A percentile compares a stretch with the other conserved stretches of the same genome.
These are phyloP conservation scores for Silene vulgaris DNA, from an alignment of 179 eudicot species.

Conservation along the genomic window DNA sequence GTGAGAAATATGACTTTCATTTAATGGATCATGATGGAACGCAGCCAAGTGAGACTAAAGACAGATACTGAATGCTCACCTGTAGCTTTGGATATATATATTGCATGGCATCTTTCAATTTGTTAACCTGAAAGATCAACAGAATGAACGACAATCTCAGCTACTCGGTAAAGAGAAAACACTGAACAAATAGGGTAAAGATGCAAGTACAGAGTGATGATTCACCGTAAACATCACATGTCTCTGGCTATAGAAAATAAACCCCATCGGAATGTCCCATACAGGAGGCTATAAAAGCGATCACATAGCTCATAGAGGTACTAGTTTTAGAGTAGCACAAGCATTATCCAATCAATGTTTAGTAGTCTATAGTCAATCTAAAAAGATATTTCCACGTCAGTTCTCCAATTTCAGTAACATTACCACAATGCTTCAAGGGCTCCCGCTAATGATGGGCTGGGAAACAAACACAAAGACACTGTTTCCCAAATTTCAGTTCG, in stretches of 20 bases:
- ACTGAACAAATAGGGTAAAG: background rate
- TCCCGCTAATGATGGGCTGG: no score
- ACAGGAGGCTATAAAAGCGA: background rate
- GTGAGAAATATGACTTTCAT: background rate
- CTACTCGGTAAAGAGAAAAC: background rate
- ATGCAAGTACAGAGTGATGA: background rate
- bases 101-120: conserved; percentile 82
- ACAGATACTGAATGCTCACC: conserved; percentile 36
- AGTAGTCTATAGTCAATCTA: background rate
- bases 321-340: background rate
- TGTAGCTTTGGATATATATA: conserved; percentile 70
- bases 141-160: conserved; percentile 11
- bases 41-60: background rate
- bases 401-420: background rate
- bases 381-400: background rate
- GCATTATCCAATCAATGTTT: background rate
- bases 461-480: no score
- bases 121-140: conserved; percentile 50
- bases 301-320: background rate
- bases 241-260: conserved; percentile 5
- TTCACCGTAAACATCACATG: background rate
- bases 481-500: background rate
- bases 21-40: background rate
- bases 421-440: no score
- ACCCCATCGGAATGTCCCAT: background rate